Evolutionary conservation across 2,329 filamentous ascomycete genomes (phyloP), one percentile per base, ranked within the genome.

Genomic region (Dendrostoma leiphaemia): DNA sequence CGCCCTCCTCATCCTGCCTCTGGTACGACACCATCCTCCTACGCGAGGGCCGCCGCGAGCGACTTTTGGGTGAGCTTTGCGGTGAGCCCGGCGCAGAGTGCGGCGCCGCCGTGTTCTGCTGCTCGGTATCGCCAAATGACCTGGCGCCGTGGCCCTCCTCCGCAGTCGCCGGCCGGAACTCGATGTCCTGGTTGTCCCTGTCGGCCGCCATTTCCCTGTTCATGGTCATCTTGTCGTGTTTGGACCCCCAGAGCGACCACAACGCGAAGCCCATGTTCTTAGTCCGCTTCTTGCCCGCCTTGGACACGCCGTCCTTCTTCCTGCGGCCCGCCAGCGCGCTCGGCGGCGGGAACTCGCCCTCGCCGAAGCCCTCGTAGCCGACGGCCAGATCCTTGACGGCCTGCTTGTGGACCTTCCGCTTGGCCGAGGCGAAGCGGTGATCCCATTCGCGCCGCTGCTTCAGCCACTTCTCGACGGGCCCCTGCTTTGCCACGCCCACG

Each of bases 171-270:
- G 64, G 62, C 23, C 64, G 64, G n/a, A 63, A 61, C 5, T 65
- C 66, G 0, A 69, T 62, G 3, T 68, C 63, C 54, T 71, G 69
- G 2, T 77, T 75, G 13, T 55, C 48, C 31, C 47, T 58, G n/a
- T 58, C 56, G 1, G 78, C 77, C 59, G 78, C 76, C 49, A 80
- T 68, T 65, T 86, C 82, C 3, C 82, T 74, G 44, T 77, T 73
- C 3, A 95, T 78, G 0, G 88, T 89, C 58, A 79, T 79, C 68
- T 93, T 82, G 66, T 97, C 94, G 65, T 97, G 91, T 67, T 89
- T 95, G 43, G 88, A 92, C 13, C 90, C 91, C 89, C 91, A 95
- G 1, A 87, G 77, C 47, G 85, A 89, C 93, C 93, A 97, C 60
- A 97, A 74, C 2, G 86, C 83, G 68, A 97, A 76, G 7, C 88